Conservation (phyloP, 352 stramenopile genomes). For the Pelagophyceae sp. region DNA sequence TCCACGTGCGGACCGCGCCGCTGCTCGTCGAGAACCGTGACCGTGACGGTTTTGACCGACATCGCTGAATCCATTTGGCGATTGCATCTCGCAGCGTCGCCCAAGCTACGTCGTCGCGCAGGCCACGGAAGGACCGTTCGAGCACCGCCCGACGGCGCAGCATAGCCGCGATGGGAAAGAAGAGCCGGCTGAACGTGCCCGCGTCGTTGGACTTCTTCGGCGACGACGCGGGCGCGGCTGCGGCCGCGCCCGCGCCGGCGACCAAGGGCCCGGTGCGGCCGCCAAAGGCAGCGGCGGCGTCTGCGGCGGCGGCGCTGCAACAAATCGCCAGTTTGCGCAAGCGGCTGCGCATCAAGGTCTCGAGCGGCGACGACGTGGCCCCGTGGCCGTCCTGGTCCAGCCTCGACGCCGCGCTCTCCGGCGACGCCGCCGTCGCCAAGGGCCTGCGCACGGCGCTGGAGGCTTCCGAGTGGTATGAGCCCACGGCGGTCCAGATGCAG, state of each 20-base stretch:
- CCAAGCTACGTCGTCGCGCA: no score
- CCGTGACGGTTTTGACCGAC: no score
- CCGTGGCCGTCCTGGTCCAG: not conserved
- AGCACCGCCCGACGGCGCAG: no score
- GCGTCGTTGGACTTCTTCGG: not conserved
- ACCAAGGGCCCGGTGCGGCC: not conserved
- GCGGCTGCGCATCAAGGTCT: slow-evolving; percentile 22
- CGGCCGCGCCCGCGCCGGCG: no score
- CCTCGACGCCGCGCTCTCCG: not conserved
- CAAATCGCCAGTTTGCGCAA: slow-evolving; percentile 21
- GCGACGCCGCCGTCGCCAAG: slow-evolving; percentile 23
- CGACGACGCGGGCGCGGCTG: not conserved
- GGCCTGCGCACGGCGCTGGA: slow-evolving; percentile 24
- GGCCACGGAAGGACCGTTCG: no score
- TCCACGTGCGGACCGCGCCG: no score
- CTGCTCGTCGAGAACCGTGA: no score
- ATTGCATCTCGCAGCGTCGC: no score
- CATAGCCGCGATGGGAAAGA: no score
- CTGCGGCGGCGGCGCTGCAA: no score
- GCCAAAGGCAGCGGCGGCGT: not conserved
- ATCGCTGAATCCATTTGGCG: no score
- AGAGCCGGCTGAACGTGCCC: no score
- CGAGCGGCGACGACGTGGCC: not conserved
- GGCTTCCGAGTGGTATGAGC: slow-evolving; percentile 82
- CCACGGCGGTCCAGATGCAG: slow-evolving; percentile 97